Base-by-base conservation (phyloP, 805 yeast genomes). In the Henningerozyma blattae region DNA sequence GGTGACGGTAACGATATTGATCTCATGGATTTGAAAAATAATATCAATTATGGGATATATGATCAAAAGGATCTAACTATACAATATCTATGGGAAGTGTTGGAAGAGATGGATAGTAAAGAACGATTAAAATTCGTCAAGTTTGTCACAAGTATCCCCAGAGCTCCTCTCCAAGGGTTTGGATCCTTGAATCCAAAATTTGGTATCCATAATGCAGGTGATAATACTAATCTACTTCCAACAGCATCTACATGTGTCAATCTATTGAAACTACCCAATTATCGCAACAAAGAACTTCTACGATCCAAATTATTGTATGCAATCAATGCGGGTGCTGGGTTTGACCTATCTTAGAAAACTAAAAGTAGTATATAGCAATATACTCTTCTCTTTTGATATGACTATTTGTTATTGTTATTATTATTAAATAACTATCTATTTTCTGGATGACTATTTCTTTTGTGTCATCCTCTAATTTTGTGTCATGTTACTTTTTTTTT, bases 241-340 rank as follows among this genome's bases (percentile, higher is more conserved):
- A 84, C 96, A 0, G 81, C 97, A 0, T 75, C 95, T 0, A 91
- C 98, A 0, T 91, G 98, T 64, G 83, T 86, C 20, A 91, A 91
- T 50, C 57, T 91, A 37, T 61, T 91, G 40, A 86, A 80, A 48
- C 56, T 91, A 18, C 98, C 98, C 0, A 80, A 86, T 50, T 91
- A 91, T 54, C 59, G 62, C 42, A 61, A 79, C 44, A 79, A 75
- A 46, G 54, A 63, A 27, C 18, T 68, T 2, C 58, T 91, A 28
- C 66, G 66, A 36, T 58, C 67, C 28, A 87, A 86, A 52, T 56
- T 89, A 34, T 50, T 85, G 17, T 84, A 80, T 52, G 75, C 95
- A 1, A 86, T 91, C 32, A 72, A 75, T 36, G 67, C 87, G 0
- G 85, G 77, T 3, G 86, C 95, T 1, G 82, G 96, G 2, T 89